A percentile compares a stretch with the other conserved stretches of the same genome.
phyloP scores from a whole-genome alignment of 148 eudicot genomes.

The Rhododendron williamsianum region DNA sequence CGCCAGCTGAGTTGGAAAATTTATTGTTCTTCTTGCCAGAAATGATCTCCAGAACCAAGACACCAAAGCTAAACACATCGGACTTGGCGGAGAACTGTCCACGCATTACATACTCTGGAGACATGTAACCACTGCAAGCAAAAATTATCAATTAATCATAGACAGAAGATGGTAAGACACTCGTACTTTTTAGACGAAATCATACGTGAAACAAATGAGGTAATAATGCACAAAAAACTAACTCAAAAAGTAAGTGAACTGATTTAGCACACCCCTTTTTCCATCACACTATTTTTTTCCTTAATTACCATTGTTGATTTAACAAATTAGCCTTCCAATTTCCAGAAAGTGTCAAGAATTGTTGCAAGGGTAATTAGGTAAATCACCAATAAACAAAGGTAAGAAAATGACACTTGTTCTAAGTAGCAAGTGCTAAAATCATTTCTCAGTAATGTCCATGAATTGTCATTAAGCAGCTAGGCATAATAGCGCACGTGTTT shows the following conservation, averaged over 20 bases:
- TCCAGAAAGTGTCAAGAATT: neutral
- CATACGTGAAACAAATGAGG: neutral
- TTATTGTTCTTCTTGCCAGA: slow-evolving; percentile 21
- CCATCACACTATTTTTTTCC: neutral
- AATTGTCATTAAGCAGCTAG: neutral
- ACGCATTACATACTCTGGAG: slow-evolving; percentile 31
- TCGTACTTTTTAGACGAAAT: neutral
- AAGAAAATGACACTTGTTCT: neutral
- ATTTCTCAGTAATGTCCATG: neutral
- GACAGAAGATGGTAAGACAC: neutral
- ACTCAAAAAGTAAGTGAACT: too few relatives aligned
- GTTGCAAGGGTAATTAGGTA: neutral
- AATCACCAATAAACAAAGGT: neutral
- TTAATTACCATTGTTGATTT: neutral
- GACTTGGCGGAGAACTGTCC: slow-evolving; percentile 48
- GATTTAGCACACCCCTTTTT: neutral
- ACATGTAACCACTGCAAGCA: slow-evolving; percentile 20
- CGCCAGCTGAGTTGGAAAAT: neutral
- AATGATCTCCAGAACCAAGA: slow-evolving; percentile 35
- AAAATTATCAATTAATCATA: neutral
- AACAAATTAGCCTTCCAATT: neutral
- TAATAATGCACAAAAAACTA: neutral
- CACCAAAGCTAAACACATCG: slow-evolving; percentile 56
- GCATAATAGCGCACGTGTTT: neutral
- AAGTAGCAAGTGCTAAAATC: neutral